A percentile compares a stretch with the other conserved stretches of the same genome.
Evolutionary conservation across 2,329 filamentous ascomycete species (phyloP).

Genomic region (Pyrenophora teres): DNA sequence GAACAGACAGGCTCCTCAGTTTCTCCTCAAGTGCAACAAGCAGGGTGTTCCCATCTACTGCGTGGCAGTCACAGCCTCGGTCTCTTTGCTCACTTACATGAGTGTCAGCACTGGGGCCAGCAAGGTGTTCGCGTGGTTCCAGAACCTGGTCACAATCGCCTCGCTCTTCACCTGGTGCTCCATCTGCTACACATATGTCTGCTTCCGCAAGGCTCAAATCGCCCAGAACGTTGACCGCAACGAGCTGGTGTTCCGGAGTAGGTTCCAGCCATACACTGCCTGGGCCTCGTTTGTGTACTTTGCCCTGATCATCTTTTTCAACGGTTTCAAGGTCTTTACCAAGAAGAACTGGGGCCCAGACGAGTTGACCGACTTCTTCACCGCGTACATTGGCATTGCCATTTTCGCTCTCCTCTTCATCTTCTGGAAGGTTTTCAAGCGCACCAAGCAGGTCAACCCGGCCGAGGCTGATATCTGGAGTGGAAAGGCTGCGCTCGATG

Average conservation of each 20-base stretch:
- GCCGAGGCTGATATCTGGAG: constrained; percentile 53
- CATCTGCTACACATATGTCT: constrained; percentile 61
- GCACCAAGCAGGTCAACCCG: constrained; percentile 57
- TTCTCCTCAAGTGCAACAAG: constrained; percentile 57
- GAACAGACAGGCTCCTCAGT: constrained; percentile 57
- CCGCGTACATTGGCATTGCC: constrained; percentile 54
- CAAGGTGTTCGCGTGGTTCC: constrained; percentile 68
- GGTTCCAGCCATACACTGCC: constrained; percentile 60
- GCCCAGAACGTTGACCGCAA: constrained; percentile 62
- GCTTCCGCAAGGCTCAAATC: constrained; percentile 55
- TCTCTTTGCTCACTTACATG: constrained; percentile 56
- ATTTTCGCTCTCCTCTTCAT: constrained; percentile 56
- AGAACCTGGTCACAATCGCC: constrained; percentile 67
- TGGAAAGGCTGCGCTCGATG: constrained; percentile 55
- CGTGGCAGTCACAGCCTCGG: constrained; percentile 46
- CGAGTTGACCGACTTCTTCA: constrained; percentile 54
- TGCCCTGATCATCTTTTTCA: constrained; percentile 63
- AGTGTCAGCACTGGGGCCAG: constrained; percentile 53
- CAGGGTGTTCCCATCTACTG: constrained; percentile 50
- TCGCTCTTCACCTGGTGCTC: constrained; percentile 61
- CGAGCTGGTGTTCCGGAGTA: constrained; percentile 55
- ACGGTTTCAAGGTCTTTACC: constrained; percentile 65
- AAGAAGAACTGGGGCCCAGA: constrained; percentile 45
- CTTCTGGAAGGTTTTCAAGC: constrained; percentile 69
- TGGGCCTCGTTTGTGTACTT: constrained; percentile 63